Base-by-base conservation (phyloP, 179 eudicot genomes). In the Dionaea muscipula region DNA sequence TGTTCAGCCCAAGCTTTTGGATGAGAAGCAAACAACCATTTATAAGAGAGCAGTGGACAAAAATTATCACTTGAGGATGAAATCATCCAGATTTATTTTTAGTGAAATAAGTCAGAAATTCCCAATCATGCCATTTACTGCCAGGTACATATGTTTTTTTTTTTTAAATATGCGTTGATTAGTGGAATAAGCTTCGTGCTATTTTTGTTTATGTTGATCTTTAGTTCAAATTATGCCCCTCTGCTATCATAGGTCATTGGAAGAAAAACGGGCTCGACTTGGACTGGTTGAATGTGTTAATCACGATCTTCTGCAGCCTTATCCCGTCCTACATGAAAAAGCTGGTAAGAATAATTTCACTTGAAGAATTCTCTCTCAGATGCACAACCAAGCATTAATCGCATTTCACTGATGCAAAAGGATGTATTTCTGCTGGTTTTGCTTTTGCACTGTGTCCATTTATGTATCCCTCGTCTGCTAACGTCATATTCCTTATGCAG, bases 71-170 rank as follows among this genome's bases (percentile, higher is more conserved):
- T 64, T 91, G 66, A 93, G 84, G 81, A 84, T 93, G 89, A 93
- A 87, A 75, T 71, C 96, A 7, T 87, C 96, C 31, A 78, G 99
- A 79, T 87, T 84, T 64, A 87, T 93, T 52, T 87, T 87, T 63
- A 87, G 99, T 53, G 99, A 93, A 63, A 93, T 93, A 14, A 87
- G 60, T 53, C 94, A 84, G 75, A 93, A 84, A 27, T 93, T 87
- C 67, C 99, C 96, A 0, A 81, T 93, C 72, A 93, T 93, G 99
- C 99, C 96, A 21, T 93, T 93, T 55, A 70, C 96, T 26, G 96
- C 99, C 28, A 87, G 99, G 99, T 90, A 26, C 49, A 63, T 47
- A 10, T 39, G 21, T 38, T 20, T 23, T 41, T 19, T 0, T 14
- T 31, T 31, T 31, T 31, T 31, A 0, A 11, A 31, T 11, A 31